Percentiles rank a stretch among this genome's conserved stretches.
Evolutionary conservation across 805 yeast species (phyloP).

Genomic region (Candida tibetensis): DNA sequence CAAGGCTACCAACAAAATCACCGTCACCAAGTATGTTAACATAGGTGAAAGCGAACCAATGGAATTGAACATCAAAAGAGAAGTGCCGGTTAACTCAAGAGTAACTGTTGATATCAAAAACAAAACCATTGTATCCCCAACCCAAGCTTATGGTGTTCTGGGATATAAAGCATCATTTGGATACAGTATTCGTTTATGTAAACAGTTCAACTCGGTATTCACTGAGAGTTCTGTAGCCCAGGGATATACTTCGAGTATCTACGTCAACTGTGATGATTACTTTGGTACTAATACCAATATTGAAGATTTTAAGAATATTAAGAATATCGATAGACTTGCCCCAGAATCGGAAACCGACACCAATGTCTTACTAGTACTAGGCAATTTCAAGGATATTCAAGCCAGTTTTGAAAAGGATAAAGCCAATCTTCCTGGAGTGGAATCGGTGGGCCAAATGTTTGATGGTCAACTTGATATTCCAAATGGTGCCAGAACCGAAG

Average conservation of each 20-base stretch:
- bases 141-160: slow-evolving; percentile 61
- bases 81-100: slow-evolving; percentile 73
- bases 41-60: slow-evolving; percentile 63
- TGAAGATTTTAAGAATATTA: slow-evolving; percentile 8
- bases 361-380: slow-evolving; percentile 54
- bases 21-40: slow-evolving; percentile 70
- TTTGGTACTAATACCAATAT: slow-evolving; percentile 32
- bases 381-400: slow-evolving; percentile 59
- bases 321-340: slow-evolving; percentile 19
- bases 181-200: slow-evolving; percentile 68
- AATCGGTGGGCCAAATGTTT: slow-evolving; percentile 59
- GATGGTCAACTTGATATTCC: slow-evolving; percentile 61
- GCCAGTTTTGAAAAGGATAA: slow-evolving; percentile 52
- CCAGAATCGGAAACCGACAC: slow-evolving; percentile 13
- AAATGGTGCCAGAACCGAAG: slow-evolving; percentile 62
- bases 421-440: slow-evolving; percentile 50
- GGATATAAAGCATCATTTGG: slow-evolving; percentile 68
- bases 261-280: slow-evolving; percentile 66
- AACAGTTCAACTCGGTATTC: slow-evolving; percentile 59
- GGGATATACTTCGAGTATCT: slow-evolving; percentile 70
- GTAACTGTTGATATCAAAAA: slow-evolving; percentile 73
- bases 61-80: slow-evolving; percentile 51
- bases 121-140: slow-evolving; percentile 64
- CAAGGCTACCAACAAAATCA: slow-evolving; percentile 37
- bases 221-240: slow-evolving; percentile 60